Conservation (phyloP, 352 stramenopile species). For the Phytophthora cryptogea region DNA sequence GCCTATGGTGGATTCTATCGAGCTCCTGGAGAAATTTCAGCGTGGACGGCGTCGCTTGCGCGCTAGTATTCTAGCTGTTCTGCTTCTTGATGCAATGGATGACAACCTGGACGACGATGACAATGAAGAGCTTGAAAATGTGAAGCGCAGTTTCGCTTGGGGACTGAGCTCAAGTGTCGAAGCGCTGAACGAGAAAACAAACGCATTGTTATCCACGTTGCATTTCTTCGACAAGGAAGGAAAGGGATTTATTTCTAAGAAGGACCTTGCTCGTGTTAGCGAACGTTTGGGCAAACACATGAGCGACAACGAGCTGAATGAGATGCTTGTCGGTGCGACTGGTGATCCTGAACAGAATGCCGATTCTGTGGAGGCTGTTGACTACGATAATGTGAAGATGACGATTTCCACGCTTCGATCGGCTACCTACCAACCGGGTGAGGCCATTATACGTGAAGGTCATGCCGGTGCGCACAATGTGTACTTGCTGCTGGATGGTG, state of each 20-base stretch:
- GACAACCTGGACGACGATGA: slow-evolving; percentile 46
- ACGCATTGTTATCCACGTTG: slow-evolving; percentile 68
- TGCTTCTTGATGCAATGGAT: slow-evolving; percentile 66
- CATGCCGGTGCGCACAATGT: slow-evolving; percentile 72
- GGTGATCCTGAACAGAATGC: slow-evolving; percentile 71
- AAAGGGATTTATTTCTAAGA: slow-evolving; percentile 84
- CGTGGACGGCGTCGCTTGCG: slow-evolving; percentile 72
- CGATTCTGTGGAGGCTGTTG: slow-evolving; percentile 54
- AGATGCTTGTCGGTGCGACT: slow-evolving; percentile 81
- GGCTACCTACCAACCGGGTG: slow-evolving; percentile 60
- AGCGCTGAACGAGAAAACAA: slow-evolving; percentile 69
- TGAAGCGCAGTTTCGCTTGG: slow-evolving; percentile 61
- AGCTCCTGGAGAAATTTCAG: slow-evolving; percentile 82
- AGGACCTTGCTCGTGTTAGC: slow-evolving; percentile 74
- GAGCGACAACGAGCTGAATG: slow-evolving; percentile 77
- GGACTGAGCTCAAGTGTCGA: slow-evolving; percentile 74
- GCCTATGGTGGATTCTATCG: slow-evolving; percentile 69
- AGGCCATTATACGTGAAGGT: slow-evolving; percentile 79
- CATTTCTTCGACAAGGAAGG: slow-evolving; percentile 78
- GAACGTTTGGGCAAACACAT: slow-evolving; percentile 72
- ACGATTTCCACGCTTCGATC: slow-evolving; percentile 80
- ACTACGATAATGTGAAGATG: slow-evolving; percentile 85
- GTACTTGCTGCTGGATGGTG: slow-evolving; percentile 76
- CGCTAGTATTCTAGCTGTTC: slow-evolving; percentile 76
- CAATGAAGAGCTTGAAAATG: slow-evolving; percentile 38